Evolutionary conservation across 495 filamentous ascomycete species (phyloP), one percentile per base, ranked within the genome.

Genomic region (Cenococcum geophilum): DNA sequence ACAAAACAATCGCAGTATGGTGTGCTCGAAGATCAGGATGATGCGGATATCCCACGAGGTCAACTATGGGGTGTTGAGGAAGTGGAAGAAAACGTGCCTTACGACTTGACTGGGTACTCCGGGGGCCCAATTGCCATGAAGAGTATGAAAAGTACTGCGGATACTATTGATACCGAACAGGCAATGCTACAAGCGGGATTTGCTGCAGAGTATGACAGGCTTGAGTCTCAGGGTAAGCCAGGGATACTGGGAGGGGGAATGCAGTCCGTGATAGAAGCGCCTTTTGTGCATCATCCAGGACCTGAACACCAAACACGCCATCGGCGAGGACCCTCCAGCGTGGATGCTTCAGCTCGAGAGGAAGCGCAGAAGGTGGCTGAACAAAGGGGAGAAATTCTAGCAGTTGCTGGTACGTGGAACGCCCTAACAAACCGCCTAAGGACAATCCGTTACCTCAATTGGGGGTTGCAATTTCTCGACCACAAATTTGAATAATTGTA

Each of bases 21-120:
- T 22, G 59, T 58, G 22, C 21, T 70, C 11, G 58, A 57, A 18
- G 64, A 70, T 55, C 37, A 47, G 25, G 67, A 64, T 47, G 64
- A 64, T 37, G 21, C 48, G 3, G 57, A 59, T 6, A 23, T 20
- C 3, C 10, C 21, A 3, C 10, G 58, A 57, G 52, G 45, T 9
- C 36, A 50, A 9, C 43, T 70, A 27, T 9, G 47, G 35, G 61
- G 58, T 36, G 58, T 70, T 4, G 55, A 70, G 4, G 68, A 70
- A 50, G 45, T 36, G 21, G 59, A 65, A 34, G 68, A 67, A 52
- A 35, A 35, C 10, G 55, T 68, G 8, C 58, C 45, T 23, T 70
- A 64, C 27, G 68, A 70, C 35, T n/a, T 70, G 16, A 67, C 60
- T 47, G 68, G 65, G n/a, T 63, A 56, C 27, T 61, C 62, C 22